Base-by-base conservation (phyloP, 768 basidiomycete species). In the Amyloporia xantha region DNA sequence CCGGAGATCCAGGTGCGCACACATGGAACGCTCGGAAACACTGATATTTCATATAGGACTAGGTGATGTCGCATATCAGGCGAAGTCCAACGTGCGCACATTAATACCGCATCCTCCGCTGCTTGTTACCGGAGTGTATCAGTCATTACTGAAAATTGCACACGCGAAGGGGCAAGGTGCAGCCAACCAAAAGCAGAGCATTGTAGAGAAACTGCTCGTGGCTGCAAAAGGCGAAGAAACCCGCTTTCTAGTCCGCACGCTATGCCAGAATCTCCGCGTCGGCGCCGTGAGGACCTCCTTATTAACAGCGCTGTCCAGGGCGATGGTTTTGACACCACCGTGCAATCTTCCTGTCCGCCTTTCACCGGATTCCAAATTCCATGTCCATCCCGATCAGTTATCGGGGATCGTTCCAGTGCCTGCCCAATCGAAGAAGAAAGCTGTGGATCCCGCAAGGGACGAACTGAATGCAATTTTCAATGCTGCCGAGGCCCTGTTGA, bases 211-310 rank as follows among this genome's bases (percentile, higher is more conserved):
- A 59, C 71, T 95, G 20, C 76, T 95, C n/a, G 77, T 95, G 5
- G 76, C 88, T 9, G 85, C 92, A 0, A 78, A 74, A 50, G 93
- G 91, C 20, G 93, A 95, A 65, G 91, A 96, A 67, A 75, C 79
- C n/a, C 77, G 91, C 24, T 96, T 82, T 58, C 71, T 95, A 36
- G 83, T 85, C 25, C 76, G 88, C 33, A 88, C 78, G 2, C 71
- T 93, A 23, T 79, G 75, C 24, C 78, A 79, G 60, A 84, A 91
- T 63, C 71, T 91, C 38, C 80, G 90, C 40, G 92, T 95, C 13
- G 93, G 93, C 1, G 93, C 92, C 2, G 90, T 93, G 24, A 75
- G 89, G 55, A 79, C 86, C 21, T 85, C 91, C 5, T 77, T 95
- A 27, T 73, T 93, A 42, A 81, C 81, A 20, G 86, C 89, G 10